Evolutionary conservation across 139 green algal genomes (phyloP).

Genomic region (Trebouxia sp.): DNA sequence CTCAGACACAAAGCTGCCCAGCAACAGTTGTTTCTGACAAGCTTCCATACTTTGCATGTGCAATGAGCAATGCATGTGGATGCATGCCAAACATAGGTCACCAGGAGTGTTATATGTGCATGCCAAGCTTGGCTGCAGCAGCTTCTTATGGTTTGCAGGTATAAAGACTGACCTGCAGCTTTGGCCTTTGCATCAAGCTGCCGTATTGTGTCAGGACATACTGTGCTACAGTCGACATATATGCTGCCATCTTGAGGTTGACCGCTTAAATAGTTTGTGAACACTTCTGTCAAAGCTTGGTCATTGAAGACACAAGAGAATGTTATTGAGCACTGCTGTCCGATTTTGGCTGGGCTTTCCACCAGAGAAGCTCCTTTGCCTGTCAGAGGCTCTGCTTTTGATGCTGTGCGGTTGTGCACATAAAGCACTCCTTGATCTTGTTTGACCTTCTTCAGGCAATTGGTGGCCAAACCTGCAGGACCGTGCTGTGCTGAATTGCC

Average conservation of each 20-base stretch:
- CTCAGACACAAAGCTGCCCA: too few relatives aligned
- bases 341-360: neutral
- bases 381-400: neutral
- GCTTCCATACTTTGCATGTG: too few relatives aligned
- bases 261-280: neutral
- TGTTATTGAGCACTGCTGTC: slow-evolving; percentile 1
- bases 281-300: neutral
- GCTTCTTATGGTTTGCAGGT: too few relatives aligned
- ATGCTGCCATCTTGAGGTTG: slow-evolving; percentile 4
- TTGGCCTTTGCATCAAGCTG: slow-evolving; percentile 19
- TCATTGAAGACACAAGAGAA: slow-evolving; percentile 16
- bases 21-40: too few relatives aligned
- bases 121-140: too few relatives aligned
- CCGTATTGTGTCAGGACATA: slow-evolving; percentile 6
- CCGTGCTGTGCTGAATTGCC: too few relatives aligned
- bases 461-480: slow-evolving; percentile 9
- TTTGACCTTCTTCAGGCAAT: neutral
- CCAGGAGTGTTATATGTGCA: too few relatives aligned
- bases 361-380: neutral
- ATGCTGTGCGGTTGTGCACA: slow-evolving; percentile 12
- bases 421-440: neutral
- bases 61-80: too few relatives aligned
- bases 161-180: slow-evolving; percentile 1
- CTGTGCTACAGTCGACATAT: slow-evolving; percentile 18
- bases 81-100: too few relatives aligned